Base-by-base conservation (phyloP, 495 filamentous ascomycete genomes). In the Paragyromitra xinjiangensis region DNA sequence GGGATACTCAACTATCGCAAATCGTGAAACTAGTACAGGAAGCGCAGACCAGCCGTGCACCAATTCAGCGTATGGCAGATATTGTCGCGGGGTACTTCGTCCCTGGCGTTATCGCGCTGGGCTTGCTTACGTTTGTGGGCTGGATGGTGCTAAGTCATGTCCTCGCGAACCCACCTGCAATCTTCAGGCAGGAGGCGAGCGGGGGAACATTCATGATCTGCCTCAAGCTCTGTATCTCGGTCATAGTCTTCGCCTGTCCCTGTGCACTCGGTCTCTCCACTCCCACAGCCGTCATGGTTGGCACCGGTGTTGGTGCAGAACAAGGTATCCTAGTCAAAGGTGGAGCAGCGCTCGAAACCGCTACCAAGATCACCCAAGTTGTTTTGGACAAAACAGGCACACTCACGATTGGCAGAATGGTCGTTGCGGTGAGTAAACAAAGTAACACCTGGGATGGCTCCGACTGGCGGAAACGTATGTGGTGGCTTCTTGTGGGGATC, bases 371-470 rank as follows among this genome's bases (percentile, higher is more conserved):
- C 80, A 95, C 90, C 16, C 92, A 97, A 70, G 89, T 98, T 53
- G 94, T 99, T n/a, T 90, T 98, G n/a, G 95, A 99, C 85, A 99
- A 99, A 87, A 99, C 95, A 3, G 95, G 95, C 37, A 99, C 95
- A 1, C 86, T 99, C 78, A 99, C 95, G 0, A 90, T 94, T 69
- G 95, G 95, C 0, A 94, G 92, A 83, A 98, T 99, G 95, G 94
- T 87, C 73, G 94, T 98, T 34, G 90, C 92, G 26, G 89, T 91
- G 71, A 84, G 86, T 22, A 89, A 88, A 48, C 86, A 93, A 64
- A 88, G 89, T 45, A 84, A 88, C 26, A 85, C 87, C 0, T 98
- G 94, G 94, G 85, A 88, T 39, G 85, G 87, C 48, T 90, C 88
- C 61, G 88, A 91, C 39, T 90, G 88, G 88, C 89, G 89, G 59